Conservation (phyloP, 176 grass and related monocot genomes). For the Echinochloa phyllopogon region DNA sequence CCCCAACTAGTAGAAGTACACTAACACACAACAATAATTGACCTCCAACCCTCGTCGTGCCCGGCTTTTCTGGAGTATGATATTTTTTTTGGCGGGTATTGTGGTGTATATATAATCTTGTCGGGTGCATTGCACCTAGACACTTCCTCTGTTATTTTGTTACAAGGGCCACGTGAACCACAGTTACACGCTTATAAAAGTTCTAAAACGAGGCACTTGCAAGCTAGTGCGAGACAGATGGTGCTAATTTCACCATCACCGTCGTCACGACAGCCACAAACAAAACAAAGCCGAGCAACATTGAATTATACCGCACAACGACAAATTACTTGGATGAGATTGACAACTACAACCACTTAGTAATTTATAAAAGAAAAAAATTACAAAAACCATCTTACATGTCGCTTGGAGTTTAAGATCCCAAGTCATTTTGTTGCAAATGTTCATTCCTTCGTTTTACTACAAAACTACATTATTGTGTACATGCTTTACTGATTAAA, state of each 20-base stretch:
- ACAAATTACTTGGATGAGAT: not conserved
- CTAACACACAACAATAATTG: too few species aligned
- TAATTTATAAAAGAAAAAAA: accelerated
- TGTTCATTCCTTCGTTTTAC: too few species aligned
- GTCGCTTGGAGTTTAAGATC: too few species aligned
- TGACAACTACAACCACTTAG: not conserved
- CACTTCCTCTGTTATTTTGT: not conserved
- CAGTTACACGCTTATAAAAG: not conserved
- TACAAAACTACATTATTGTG: too few species aligned
- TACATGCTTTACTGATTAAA: too few species aligned
- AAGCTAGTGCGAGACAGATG: not conserved
- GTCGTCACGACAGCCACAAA: not conserved
- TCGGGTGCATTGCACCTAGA: not conserved
- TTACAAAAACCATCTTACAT: not conserved
- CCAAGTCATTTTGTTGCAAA: not conserved
- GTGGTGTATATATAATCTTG: too few species aligned
- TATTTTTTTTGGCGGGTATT: too few species aligned
- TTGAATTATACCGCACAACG: not conserved
- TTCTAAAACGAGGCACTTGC: not conserved
- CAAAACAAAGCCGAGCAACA: not conserved
- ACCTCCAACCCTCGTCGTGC: too few species aligned
- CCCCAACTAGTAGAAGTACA: too few species aligned
- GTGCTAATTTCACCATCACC: not conserved
- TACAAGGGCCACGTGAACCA: not conserved
- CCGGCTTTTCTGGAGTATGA: too few species aligned